These are phyloP conservation scores for Asparagopsis taxiformis DNA, from an alignment of 31 red algal species.

Conservation along the genomic window DNA sequence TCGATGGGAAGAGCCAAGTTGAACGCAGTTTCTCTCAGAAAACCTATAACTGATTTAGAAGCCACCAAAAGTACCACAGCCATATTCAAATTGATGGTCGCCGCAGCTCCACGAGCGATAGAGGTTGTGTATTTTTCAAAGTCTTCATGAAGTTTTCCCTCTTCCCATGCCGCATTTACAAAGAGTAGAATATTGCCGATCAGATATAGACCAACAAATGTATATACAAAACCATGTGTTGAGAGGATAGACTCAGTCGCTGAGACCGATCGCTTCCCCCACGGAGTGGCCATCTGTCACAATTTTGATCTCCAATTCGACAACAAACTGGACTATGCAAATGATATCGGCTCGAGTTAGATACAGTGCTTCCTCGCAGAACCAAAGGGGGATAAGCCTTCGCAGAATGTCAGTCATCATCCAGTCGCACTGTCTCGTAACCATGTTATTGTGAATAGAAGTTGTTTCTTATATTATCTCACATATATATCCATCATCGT, in stretches of 20 bases:
- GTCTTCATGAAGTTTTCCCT: conserved; percentile 49
- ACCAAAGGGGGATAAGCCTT: too few relatives aligned
- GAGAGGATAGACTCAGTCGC: conserved; percentile 61
- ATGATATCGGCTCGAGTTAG: too few relatives aligned
- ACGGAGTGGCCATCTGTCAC: conserved; percentile 19
- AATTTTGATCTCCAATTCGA: too few relatives aligned
- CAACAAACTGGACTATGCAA: too few relatives aligned
- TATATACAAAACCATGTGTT: conserved; percentile 54
- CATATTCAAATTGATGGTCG: conserved; percentile 76
- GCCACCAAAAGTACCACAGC: conserved; percentile 71
- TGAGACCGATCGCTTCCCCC: conserved; percentile 62
- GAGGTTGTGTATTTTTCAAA: conserved; percentile 56
- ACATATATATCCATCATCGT: too few relatives aligned
- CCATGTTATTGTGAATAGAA: too few relatives aligned
- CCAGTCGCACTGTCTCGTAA: too few relatives aligned
- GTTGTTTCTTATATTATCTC: too few relatives aligned
- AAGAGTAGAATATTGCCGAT: conserved; percentile 72
- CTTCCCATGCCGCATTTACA: conserved; percentile 46
- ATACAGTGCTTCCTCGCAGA: too few relatives aligned
- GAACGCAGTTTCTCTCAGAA: conserved; percentile 67
- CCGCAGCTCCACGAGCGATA: conserved; percentile 69
- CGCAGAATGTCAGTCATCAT: too few relatives aligned
- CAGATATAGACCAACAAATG: conserved; percentile 67
- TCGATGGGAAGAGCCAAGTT: conserved; percentile 68
- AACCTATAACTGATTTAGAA: conserved; percentile 42